Evolutionary conservation across 768 basidiomycete species (phyloP).

Genomic region (Rhodotorula kratochvilovae): DNA sequence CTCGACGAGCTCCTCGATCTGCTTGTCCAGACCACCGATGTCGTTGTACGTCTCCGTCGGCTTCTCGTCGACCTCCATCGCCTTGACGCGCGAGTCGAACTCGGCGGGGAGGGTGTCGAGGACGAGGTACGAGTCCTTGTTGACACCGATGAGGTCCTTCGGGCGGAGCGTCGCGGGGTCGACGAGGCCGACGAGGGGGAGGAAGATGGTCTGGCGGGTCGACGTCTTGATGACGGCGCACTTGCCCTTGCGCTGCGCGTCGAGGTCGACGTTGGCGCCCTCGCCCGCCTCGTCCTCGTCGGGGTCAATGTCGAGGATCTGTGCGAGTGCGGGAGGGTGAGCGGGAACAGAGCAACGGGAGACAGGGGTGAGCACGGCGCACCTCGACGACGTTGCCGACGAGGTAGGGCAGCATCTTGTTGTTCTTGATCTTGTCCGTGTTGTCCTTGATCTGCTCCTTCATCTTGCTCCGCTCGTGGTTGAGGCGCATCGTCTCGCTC

Average conservation of each 20-base stretch:
- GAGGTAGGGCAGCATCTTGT: constrained; percentile 95
- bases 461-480: constrained; percentile 94
- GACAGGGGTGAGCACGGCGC: constrained; percentile 37
- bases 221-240: constrained; percentile 99
- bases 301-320: constrained; percentile 92
- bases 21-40: constrained; percentile 96
- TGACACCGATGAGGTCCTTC: constrained; percentile 92
- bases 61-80: constrained; percentile 98
- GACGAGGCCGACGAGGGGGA: constrained; percentile 95
- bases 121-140: constrained; percentile 97
- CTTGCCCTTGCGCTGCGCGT: constrained; percentile 94
- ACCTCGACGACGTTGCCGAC: constrained; percentile 98
- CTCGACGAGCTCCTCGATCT: constrained; percentile 97
- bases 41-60: constrained; percentile 97
- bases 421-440: constrained; percentile 97
- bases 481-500: constrained; percentile 82
- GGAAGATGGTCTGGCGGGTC: constrained; percentile 92
- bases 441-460: constrained; percentile 98
- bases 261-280: constrained; percentile 90
- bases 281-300: constrained; percentile 55
- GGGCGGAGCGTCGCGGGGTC: constrained; percentile 85
- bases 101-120: constrained; percentile 93
- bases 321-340: neutral
- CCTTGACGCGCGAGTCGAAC: constrained; percentile 96
- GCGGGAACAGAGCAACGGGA: neutral